Evolutionary conservation across 495 filamentous ascomycete species (phyloP), one percentile per base, ranked within the genome.

Genomic region (Cercophora sp.): DNA sequence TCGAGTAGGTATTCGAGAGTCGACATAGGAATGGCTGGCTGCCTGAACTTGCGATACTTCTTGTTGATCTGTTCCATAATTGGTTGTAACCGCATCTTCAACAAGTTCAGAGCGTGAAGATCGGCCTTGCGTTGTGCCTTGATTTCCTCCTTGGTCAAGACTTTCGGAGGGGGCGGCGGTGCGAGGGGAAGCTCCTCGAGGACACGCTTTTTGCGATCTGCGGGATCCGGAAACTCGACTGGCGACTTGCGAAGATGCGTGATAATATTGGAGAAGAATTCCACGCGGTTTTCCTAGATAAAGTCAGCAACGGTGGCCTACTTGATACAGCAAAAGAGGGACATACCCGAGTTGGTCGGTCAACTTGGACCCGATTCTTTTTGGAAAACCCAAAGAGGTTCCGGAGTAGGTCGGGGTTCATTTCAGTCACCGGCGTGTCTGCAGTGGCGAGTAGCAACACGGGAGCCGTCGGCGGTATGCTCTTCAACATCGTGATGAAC

Each of bases 11-110:
- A 94, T 24, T 78, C 70, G 43, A 94, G 88, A 31, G 82, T 71
- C 3, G 69, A 69, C 37, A 88, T 79, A 15, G 88, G 84, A 59
- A 98, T 84, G 26, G 89, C 79, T 3, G 88, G 85, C 23, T 80
- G 80, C 37, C 89, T 79, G 73, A 97, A 96, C 52, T 85, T 85
- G 63, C 85, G 86, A 66, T 93, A 91, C 57, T 79, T 82, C 52
- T 80, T 82, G 58, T 93, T 88, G 52, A 96, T 87, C 69, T 94
- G 86, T 55, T 97, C 92, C 89, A 98, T 95, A 57, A 96, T 85
- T 10, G 87, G 87, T 67, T 96, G 90, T 46, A 98, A 82, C 20
- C 85, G 77, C 15, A 92, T 77, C 70, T 96, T 97, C 48, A 98
- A 71, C 48, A 86, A 67, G 64, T 96, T 96, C 29, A 96, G 73